Evolutionary conservation across 73 alveolate genomes (phyloP).

Genomic region (Tetrahymena thermophila): DNA sequence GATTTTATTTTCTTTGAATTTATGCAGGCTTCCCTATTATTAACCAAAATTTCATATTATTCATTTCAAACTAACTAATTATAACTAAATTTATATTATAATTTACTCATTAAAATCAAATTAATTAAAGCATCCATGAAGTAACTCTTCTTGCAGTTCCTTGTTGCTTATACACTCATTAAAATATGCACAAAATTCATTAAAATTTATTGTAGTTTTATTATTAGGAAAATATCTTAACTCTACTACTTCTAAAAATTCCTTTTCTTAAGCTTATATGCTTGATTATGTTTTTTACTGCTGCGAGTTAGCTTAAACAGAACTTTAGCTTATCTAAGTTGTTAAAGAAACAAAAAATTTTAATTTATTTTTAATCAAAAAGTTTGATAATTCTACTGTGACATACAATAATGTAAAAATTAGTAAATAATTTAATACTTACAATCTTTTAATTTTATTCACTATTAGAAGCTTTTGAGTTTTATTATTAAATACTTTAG

Average conservation of each 20-base stretch:
- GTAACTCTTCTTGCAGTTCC: slow-evolving; percentile 22
- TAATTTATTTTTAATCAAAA: too few relatives aligned
- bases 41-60: not conserved
- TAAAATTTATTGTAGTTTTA: slow-evolving; percentile 22
- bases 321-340: not conserved
- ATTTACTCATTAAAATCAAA: slow-evolving; percentile 11
- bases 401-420: too few relatives aligned
- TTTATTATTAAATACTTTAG: not conserved
- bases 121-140: slow-evolving; percentile 8
- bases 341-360: not conserved
- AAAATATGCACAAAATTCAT: slow-evolving; percentile 16
- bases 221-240: slow-evolving; percentile 34
- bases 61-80: not conserved
- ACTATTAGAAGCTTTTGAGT: not conserved
- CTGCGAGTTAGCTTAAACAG: not conserved
- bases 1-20: slow-evolving; percentile 29
- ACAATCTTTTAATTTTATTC: not conserved
- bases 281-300: not conserved
- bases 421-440: not conserved
- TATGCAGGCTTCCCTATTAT: not conserved
- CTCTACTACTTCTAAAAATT: slow-evolving; percentile 11
- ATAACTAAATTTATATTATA: not conserved
- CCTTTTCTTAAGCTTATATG: not conserved
- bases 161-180: slow-evolving; percentile 33
- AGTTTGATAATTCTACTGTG: not conserved